phyloP scores from a whole-genome alignment of 768 basidiomycete species.

The Lactarius deliciosus region DNA sequence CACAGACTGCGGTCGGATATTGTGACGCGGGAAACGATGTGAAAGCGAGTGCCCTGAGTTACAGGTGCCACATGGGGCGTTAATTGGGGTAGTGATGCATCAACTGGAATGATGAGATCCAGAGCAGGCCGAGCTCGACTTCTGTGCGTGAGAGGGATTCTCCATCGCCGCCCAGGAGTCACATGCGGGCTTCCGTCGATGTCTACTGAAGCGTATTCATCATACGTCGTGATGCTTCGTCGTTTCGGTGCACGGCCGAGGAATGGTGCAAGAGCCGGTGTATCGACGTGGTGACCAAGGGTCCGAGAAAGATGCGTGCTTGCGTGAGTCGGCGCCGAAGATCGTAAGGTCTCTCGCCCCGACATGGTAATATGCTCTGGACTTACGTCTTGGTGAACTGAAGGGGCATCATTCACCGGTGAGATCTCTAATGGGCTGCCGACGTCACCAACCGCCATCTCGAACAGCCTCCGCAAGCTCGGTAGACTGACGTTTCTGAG shows the following conservation, averaged over 20 bases:
- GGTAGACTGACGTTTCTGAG: constrained; percentile 45
- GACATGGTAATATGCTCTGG: constrained; percentile 2
- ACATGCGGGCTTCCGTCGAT: constrained; percentile 33
- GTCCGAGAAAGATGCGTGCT: constrained; percentile 47
- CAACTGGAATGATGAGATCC: constrained; percentile 32
- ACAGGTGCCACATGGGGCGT: background rate
- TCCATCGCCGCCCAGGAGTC: constrained; percentile 33
- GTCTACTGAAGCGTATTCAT: constrained; percentile 39
- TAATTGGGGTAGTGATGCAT: background rate
- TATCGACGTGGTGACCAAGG: constrained; percentile 51
- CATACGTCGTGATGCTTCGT: constrained; percentile 42
- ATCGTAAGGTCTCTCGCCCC: constrained; percentile 26
- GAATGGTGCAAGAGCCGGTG: constrained; percentile 51
- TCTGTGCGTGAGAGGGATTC: constrained; percentile 43
- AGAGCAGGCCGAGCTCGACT: constrained; percentile 42
- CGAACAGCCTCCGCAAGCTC: constrained; percentile 48
- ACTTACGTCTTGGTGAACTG: background rate
- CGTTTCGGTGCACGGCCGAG: constrained; percentile 46
- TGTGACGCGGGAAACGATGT: constrained; percentile 45
- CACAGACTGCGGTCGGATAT: constrained; percentile 48
- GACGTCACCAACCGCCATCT: constrained; percentile 47
- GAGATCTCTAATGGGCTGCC: constrained; percentile 32
- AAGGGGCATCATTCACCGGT: background rate
- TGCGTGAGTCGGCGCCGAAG: constrained; percentile 13
- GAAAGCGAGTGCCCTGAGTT: constrained; percentile 44